These are phyloP conservation scores for Vicia sativa DNA, from an alignment of 306 rosid species.

Conservation along the genomic window DNA sequence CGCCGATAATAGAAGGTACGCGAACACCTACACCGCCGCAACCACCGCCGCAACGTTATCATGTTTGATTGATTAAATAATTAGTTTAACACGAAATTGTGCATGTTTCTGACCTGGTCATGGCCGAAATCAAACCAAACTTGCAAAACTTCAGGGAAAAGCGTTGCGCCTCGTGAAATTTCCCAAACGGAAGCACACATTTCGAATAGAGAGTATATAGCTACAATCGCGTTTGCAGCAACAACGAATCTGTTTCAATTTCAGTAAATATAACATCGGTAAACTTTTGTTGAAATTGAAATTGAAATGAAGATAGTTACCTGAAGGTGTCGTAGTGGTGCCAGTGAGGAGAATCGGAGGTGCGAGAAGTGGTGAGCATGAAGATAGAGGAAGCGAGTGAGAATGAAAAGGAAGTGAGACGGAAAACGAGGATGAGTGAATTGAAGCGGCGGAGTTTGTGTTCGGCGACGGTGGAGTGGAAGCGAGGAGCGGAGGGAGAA, in stretches of 20 bases:
- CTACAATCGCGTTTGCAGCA: constrained; percentile 86
- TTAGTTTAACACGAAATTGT: not conserved
- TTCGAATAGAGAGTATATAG: constrained; percentile 81
- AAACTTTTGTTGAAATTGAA: not conserved
- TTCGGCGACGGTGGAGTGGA: constrained; percentile 87
- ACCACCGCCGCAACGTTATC: constrained; percentile 39
- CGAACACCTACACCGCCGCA: constrained; percentile 75
- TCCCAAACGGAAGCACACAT: constrained; percentile 93
- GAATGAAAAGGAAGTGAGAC: constrained; percentile 76
- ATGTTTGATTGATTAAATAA: not conserved
- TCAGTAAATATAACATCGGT: not conserved
- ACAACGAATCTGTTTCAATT: constrained; percentile 69
- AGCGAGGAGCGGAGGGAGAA: constrained; percentile 56
- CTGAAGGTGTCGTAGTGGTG: constrained; percentile 90
- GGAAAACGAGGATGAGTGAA: constrained; percentile 73
- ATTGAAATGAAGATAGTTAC: constrained; percentile 36
- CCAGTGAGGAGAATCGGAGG: constrained; percentile 73
- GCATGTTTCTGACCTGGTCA: constrained; percentile 72
- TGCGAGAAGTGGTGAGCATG: constrained; percentile 81
- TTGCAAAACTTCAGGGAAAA: constrained; percentile 83
- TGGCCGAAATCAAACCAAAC: constrained; percentile 99
- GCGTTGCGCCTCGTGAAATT: constrained; percentile 75
- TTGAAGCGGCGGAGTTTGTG: constrained; percentile 91
- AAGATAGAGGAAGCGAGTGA: constrained; percentile 75
- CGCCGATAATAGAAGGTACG: constrained; percentile 83